These are phyloP conservation scores for Perkinsus marinus DNA, from an alignment of 169 alveolate genomes.

Conservation along the genomic window DNA sequence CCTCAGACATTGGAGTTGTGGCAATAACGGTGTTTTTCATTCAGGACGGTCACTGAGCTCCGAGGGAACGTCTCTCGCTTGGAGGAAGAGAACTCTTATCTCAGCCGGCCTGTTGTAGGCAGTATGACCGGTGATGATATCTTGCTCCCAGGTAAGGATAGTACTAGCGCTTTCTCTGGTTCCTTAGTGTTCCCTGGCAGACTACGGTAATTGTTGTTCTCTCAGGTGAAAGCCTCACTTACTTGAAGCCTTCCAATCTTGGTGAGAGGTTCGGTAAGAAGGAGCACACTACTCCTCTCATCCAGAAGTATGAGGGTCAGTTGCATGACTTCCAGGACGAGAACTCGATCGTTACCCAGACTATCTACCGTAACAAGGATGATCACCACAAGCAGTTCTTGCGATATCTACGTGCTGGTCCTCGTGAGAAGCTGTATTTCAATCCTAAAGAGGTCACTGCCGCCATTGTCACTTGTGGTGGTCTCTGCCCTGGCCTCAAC, in stretches of 20 bases:
- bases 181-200: neutral
- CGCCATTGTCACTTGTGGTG: conserved; percentile 75
- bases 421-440: conserved; percentile 48
- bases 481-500: conserved; percentile 70
- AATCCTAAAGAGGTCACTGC: conserved; percentile 55
- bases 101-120: neutral
- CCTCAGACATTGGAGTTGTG: too few relatives aligned
- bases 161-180: neutral
- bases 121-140: neutral
- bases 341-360: neutral
- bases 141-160: neutral
- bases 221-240: neutral
- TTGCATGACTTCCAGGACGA: neutral
- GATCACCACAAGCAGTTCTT: neutral
- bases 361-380: neutral
- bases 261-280: neutral
- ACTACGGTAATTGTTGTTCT: too few relatives aligned
- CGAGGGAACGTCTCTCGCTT: neutral
- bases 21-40: neutral
- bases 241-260: neutral
- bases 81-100: neutral
- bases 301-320: neutral
- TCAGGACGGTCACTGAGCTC: neutral
- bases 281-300: neutral
- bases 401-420: conserved; percentile 45